A percentile compares a stretch with the other conserved stretches of the same genome.
These are phyloP conservation scores for Cercospora brassicicola DNA, from an alignment of 2,329 filamentous ascomycete species.

Conservation along the genomic window DNA sequence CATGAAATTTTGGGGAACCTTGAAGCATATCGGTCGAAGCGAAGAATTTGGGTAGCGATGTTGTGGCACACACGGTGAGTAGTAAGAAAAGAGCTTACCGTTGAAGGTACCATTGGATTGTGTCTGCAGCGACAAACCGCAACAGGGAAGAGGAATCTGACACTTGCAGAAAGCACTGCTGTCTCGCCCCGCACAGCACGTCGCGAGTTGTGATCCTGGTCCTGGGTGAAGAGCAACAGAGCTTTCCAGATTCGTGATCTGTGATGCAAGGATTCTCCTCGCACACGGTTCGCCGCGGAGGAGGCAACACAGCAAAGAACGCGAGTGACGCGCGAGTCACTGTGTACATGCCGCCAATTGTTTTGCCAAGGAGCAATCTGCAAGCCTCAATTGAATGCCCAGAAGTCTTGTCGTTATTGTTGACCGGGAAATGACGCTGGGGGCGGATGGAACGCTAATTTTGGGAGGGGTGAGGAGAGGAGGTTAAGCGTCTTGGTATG, in stretches of 20 bases:
- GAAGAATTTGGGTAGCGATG: neutral
- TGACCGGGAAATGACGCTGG: neutral
- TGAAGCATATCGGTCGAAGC: neutral
- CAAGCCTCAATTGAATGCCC: neutral
- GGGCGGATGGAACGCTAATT: neutral
- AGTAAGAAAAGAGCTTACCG: neutral
- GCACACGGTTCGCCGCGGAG: neutral
- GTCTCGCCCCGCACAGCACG: neutral
- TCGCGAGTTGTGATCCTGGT: neutral
- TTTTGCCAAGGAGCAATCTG: conserved; percentile 4
- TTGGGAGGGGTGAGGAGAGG: neutral
- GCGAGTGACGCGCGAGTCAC: neutral
- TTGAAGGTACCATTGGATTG: neutral
- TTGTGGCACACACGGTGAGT: neutral
- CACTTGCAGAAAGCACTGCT: too few species aligned
- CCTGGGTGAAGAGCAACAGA: neutral
- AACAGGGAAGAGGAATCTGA: neutral
- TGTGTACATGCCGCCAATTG: neutral
- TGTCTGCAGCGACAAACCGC: neutral
- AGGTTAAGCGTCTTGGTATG: neutral
- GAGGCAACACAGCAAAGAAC: neutral
- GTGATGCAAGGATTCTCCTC: neutral
- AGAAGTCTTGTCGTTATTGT: neutral
- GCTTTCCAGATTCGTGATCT: neutral
- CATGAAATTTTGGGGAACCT: neutral